These are phyloP conservation scores for Tulasnella sp. DNA, from an alignment of 768 basidiomycete species.

Conservation along the genomic window DNA sequence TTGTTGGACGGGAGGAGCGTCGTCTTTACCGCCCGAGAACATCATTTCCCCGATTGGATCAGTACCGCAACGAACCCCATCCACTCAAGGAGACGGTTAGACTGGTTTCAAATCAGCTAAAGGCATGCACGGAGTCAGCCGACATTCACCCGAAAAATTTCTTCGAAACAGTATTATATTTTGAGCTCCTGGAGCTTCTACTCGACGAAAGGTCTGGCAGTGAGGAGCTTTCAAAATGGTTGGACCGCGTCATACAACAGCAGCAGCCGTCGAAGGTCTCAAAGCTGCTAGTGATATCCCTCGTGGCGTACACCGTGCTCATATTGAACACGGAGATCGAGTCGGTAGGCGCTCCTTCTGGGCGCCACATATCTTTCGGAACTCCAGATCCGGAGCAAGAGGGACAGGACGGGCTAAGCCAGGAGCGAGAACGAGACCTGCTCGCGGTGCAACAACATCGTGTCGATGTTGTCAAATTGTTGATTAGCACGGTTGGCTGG, in stretches of 20 bases:
- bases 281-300: neutral
- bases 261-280: neutral
- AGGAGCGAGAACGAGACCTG: neutral
- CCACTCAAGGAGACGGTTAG: neutral
- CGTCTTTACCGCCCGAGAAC: neutral
- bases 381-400: no score
- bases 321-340: neutral
- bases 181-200: neutral
- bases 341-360: neutral
- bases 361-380: no score
- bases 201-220: neutral
- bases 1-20: neutral
- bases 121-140: no score
- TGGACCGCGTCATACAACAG: neutral
- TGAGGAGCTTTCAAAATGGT: neutral
- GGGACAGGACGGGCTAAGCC: no score
- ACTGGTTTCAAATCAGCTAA: neutral
- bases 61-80: neutral
- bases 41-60: no score
- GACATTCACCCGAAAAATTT: no score
- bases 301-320: neutral
- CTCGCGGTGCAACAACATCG: neutral
- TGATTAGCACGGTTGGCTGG: neutral
- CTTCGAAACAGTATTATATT: neutral
- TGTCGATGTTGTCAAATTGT: neutral